Base-by-base conservation (phyloP, 345 rosid genomes). In the Populus ilicifolia region DNA sequence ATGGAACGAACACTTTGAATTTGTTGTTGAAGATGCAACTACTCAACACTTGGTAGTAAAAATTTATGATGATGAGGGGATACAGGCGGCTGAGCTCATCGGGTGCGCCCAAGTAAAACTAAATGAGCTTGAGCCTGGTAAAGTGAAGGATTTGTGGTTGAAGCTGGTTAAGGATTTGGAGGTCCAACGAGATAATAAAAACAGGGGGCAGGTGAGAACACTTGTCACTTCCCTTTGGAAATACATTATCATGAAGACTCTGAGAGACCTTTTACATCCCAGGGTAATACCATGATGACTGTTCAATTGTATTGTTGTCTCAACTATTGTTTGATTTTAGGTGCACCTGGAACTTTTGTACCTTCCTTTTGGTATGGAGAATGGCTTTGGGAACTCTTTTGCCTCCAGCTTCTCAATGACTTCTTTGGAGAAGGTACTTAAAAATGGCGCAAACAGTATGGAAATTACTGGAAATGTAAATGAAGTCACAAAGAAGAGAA, bases 61-160 rank as follows among this genome's bases (percentile, higher is more conserved):
- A 83, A 75, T 96, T 80, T 94, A 86, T 79, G 99, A 96, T 80
- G 94, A 94, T 71, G 99, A 96, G 77, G 99, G 99, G 69, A 67
- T 96, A 63, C 98, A 96, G 81, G 92, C 96, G 63, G 83, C 98
- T 77, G 94, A 96, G 80, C 80, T 92, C 62, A 78, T 96, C 69
- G 98, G 99, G 72, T 96, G 98, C 76, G 92, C 97, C 81, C 96
- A 92, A 78, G 84, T 94, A 76, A 82, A 76, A 59, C 80, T 96
- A 83, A 84, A 85, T 65, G 96, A 89, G 76, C 99, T 96, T 81
- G 91, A 89, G 80, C 98, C 98, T 63, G 99, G 99, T 82, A 96
- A 92, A 88, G 98, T 94, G 82, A 96, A 94, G 86, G 99, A 94
- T 88, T 91, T 92, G 69, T 96, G 99, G 99, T 84, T 96, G 89